phyloP scores from a whole-genome alignment of 495 filamentous ascomycete genomes.

The Podospora anserina region DNA sequence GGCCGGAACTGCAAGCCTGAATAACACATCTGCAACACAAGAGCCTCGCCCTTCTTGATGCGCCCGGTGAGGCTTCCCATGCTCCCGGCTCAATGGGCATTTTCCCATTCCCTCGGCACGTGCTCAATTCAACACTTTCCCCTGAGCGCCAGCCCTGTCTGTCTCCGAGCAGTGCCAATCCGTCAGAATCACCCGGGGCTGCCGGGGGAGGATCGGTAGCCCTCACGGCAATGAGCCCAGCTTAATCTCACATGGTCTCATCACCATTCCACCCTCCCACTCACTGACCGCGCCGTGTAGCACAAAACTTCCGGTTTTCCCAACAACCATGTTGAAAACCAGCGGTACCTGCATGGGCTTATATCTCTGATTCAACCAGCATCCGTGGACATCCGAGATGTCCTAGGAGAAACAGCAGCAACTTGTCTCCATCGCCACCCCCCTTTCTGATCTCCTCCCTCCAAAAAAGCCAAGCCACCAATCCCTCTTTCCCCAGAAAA shows the following conservation, averaged over 20 bases:
- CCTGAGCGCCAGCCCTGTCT: not conserved
- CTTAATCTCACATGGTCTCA: conserved; percentile 22
- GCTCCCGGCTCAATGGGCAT: not conserved
- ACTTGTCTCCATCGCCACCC: not conserved
- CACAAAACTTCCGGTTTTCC: conserved; percentile 2
- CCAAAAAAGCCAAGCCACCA: conserved; percentile 7
- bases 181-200: not conserved
- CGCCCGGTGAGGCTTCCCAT: not conserved
- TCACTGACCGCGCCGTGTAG: conserved; percentile 3
- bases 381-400: not conserved
- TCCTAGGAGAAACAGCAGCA: not conserved
- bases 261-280: conserved; percentile 5
- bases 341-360: not conserved
- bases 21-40: not conserved
- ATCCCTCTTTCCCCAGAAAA: not conserved
- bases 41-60: not conserved
- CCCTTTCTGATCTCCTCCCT: not conserved
- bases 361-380: not conserved
- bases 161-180: not conserved
- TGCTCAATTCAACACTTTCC: not conserved
- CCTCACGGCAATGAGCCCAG: conserved; percentile 16
- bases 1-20: not conserved
- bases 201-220: conserved; percentile 9
- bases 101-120: not conserved
- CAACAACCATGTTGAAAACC: conserved; percentile 1